These are phyloP conservation scores for Blastobotrys aristatus DNA, from an alignment of 1,139 yeast genomes.

Conservation along the genomic window DNA sequence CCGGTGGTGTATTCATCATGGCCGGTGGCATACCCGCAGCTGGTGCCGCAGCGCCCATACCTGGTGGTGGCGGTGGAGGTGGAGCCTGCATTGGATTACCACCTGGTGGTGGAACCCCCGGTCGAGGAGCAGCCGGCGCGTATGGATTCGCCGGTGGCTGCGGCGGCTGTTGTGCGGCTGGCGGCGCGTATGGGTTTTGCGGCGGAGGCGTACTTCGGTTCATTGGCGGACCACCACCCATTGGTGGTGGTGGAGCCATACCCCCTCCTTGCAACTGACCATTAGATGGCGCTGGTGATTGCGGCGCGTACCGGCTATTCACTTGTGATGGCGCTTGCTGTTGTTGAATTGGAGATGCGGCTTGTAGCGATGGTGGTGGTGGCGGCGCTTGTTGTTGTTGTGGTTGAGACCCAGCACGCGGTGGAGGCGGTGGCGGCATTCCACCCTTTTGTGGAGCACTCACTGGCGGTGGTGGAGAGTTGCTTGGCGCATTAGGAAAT, in stretches of 20 bases:
- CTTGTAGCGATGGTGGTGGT: conserved; percentile 22
- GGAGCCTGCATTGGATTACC: conserved; percentile 20
- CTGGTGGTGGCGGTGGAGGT: conserved; percentile 32
- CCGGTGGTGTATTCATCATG: conserved; percentile 7
- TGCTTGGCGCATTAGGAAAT: conserved; percentile 28
- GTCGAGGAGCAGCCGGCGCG: conserved; percentile 25
- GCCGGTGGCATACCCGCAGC: conserved; percentile 3
- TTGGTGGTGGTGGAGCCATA: conserved; percentile 12
- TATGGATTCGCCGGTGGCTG: conserved; percentile 30
- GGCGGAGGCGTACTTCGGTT: conserved; percentile 24
- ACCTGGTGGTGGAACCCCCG: conserved; percentile 13
- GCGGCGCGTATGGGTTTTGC: conserved; percentile 18
- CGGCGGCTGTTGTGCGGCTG: conserved; percentile 10
- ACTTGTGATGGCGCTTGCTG: conserved; percentile 24
- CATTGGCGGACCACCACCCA: conserved; percentile 14
- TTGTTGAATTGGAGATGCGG: conserved; percentile 13
- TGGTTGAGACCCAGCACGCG: conserved; percentile 23
- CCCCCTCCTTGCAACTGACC: conserved; percentile 13
- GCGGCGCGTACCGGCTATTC: conserved; percentile 37
- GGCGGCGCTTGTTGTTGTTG: conserved; percentile 19
- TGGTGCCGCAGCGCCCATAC: background rate
- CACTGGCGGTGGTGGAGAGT: conserved; percentile 24
- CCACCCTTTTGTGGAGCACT: conserved; percentile 3
- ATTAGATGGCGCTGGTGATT: conserved; percentile 21
- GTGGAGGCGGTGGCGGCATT: conserved; percentile 21